A percentile compares a stretch with the other conserved stretches of the same genome.
Conservation (phyloP, 129 eudicot genomes). For the Lactuca saligna region DNA sequence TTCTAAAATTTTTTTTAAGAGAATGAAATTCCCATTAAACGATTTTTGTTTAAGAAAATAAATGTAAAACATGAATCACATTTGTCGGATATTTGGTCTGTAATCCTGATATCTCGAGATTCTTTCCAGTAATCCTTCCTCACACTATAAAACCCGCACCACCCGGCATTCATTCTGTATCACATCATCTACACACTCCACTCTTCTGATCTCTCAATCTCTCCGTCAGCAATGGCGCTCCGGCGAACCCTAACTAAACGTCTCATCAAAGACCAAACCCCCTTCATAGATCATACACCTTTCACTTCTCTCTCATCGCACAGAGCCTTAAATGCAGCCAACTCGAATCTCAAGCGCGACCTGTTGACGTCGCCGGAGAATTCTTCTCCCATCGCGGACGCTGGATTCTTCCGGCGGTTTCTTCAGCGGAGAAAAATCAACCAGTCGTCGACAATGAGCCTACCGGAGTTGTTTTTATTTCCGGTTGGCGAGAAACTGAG, state of each 20-base stretch:
- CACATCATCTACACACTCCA: constrained; percentile 1
- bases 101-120: constrained; percentile 24
- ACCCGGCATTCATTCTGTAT: constrained; percentile 3
- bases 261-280: constrained; percentile 25
- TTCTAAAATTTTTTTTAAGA: not conserved
- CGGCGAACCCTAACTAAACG: constrained; percentile 55
- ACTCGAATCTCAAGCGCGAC: constrained; percentile 32
- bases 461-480: constrained; percentile 43
- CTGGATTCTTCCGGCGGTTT: constrained; percentile 49
- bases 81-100: constrained; percentile 9
- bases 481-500: constrained; percentile 56
- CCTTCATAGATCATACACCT: constrained; percentile 15
- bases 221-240: constrained; percentile 56
- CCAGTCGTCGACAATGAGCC: constrained; percentile 30
- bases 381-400: constrained; percentile 3
- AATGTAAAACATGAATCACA: constrained; percentile 5
- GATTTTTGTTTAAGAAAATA: not conserved
- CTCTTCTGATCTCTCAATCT: constrained; percentile 13
- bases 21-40: not conserved
- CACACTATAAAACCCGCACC: constrained; percentile 25
- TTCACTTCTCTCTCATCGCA: constrained; percentile 25
- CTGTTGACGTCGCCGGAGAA: constrained; percentile 28
- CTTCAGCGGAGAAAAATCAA: constrained; percentile 49
- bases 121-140: not conserved
- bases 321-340: constrained; percentile 17